Evolutionary conservation across 805 yeast genomes (phyloP).

Genomic region (Peterozyma toletana): DNA sequence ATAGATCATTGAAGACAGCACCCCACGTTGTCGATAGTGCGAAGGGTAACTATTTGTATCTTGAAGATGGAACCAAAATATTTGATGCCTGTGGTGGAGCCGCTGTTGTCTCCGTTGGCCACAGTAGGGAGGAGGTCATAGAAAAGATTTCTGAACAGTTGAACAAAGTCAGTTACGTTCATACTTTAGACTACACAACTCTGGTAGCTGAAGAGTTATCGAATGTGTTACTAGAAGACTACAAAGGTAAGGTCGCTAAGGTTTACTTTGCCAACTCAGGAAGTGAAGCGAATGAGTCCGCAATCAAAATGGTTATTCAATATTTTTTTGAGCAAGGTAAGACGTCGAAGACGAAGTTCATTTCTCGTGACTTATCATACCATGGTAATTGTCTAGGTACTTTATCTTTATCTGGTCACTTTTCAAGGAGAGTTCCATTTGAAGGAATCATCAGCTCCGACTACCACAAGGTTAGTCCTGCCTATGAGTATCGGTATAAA

Average conservation of each 20-base stretch:
- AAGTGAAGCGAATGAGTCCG: conserved; percentile 30
- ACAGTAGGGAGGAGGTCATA: conserved; percentile 8
- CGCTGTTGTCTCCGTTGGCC: conserved; percentile 15
- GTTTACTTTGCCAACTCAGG: conserved; percentile 15
- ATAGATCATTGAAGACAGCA: too few species aligned
- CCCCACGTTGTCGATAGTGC: not conserved
- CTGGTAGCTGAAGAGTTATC: conserved; percentile 10
- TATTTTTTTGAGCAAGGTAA: conserved; percentile 14
- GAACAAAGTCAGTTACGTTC: conserved; percentile 7
- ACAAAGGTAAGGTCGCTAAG: conserved; percentile 8
- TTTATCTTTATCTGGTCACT: conserved; percentile 12
- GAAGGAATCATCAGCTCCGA: conserved; percentile 7
- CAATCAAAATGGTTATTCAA: conserved; percentile 23
- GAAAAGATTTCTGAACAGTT: conserved; percentile 8
- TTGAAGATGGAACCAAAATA: conserved; percentile 8
- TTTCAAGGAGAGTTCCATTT: conserved; percentile 10
- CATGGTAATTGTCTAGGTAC: conserved; percentile 16
- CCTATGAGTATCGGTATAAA: conserved; percentile 12
- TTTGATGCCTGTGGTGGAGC: conserved; percentile 17
- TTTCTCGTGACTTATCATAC: conserved; percentile 16
- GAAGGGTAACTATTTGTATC: conserved; percentile 9
- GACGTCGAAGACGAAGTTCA: conserved; percentile 12
- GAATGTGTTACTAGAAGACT: conserved; percentile 5
- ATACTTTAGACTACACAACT: conserved; percentile 9
- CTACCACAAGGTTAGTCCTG: conserved; percentile 14